These are phyloP conservation scores for Oryza officinalis DNA, from an alignment of 176 grass and related monocot species.

Conservation along the genomic window DNA sequence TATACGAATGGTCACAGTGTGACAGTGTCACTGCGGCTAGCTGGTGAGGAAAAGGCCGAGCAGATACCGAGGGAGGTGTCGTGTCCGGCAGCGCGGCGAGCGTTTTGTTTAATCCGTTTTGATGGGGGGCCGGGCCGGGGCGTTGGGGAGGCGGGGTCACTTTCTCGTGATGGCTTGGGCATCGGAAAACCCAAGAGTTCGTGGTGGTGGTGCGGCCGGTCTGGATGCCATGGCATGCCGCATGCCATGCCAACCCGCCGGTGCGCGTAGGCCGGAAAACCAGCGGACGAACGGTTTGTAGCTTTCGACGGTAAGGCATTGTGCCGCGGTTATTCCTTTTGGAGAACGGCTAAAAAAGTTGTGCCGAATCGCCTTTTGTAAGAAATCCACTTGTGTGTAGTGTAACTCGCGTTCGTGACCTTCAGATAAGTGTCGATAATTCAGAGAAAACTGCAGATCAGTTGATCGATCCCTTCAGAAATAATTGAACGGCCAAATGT, in stretches of 20 bases:
- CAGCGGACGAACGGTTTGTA: not conserved
- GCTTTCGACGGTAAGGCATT: not conserved
- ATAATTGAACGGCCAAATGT: too few species aligned
- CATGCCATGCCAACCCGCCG: not conserved
- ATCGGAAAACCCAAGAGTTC: not conserved
- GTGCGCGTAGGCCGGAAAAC: not conserved
- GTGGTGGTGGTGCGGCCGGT: not conserved
- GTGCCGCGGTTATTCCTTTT: not conserved
- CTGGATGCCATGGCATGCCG: too few species aligned
- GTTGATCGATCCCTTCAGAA: too few species aligned
- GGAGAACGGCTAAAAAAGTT: not conserved
- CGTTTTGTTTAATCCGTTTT: constrained; percentile 30
- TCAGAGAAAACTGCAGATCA: too few species aligned
- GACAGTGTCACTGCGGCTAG: not conserved
- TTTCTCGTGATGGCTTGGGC: constrained; percentile 3
- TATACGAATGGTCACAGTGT: not conserved
- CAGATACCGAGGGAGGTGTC: constrained; percentile 14
- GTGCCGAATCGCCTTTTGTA: too few species aligned
- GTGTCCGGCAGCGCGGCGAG: constrained; percentile 8
- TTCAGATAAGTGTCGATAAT: too few species aligned
- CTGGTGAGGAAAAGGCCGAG: not conserved
- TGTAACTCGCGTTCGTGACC: too few species aligned
- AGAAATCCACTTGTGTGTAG: too few species aligned
- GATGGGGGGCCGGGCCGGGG: not conserved
- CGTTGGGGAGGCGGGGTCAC: not conserved